Evolutionary conservation across 768 basidiomycete genomes (phyloP).

Genomic region (Nidula microcarpa): DNA sequence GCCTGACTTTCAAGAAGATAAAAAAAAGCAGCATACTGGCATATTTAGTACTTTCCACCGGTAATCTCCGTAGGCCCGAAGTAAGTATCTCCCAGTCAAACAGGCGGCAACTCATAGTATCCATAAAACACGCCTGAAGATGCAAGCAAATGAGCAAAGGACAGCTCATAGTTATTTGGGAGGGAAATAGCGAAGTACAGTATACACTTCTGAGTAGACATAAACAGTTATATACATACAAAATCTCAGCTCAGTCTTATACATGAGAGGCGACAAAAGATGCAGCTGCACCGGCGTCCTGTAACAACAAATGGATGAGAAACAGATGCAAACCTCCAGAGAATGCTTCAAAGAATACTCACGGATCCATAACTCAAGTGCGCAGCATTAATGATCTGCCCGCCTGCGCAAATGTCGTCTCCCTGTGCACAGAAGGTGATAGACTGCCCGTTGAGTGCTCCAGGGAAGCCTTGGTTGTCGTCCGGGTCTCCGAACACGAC

Average conservation of each 20-base stretch:
- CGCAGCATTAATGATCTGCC: constrained; percentile 14
- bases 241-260: background rate
- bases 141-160: no score
- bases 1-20: no score
- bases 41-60: no score
- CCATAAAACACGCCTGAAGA: no score
- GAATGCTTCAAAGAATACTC: background rate
- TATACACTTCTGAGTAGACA: no score
- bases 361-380: constrained; percentile 20
- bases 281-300: constrained; percentile 7
- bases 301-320: background rate
- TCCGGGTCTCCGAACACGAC: constrained; percentile 35
- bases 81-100: no score
- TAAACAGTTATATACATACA: no score
- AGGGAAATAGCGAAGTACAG: no score
- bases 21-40: no score
- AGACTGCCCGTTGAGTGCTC: constrained; percentile 16
- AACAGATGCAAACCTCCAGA: background rate
- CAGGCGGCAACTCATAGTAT: no score
- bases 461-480: constrained; percentile 21
- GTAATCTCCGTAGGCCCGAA: no score
- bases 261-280: constrained; percentile 6
- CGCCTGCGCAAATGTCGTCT: constrained; percentile 27
- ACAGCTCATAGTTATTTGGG: no score
- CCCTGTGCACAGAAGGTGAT: constrained; percentile 25